phyloP scores from a whole-genome alignment of 768 basidiomycete species.

The Hygrocybe coccinea region DNA sequence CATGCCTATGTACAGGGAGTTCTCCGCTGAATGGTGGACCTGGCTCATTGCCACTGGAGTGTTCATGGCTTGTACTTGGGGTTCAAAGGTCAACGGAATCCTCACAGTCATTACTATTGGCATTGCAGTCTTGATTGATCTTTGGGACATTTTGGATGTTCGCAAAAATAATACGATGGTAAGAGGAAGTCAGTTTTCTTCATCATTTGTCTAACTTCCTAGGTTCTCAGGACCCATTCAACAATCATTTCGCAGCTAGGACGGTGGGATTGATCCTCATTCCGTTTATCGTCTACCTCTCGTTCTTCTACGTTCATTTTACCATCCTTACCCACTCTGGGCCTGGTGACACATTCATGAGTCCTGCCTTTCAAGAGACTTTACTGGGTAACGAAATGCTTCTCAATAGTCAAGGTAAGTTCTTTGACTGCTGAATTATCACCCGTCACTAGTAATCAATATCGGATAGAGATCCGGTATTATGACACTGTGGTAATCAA shows the following conservation, averaged over 20 bases:
- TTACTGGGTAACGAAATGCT: slow-evolving; percentile 87
- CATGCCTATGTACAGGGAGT: slow-evolving; percentile 53
- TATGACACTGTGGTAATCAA: slow-evolving; percentile 81
- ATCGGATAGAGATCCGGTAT: slow-evolving; percentile 77
- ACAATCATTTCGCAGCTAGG: slow-evolving; percentile 82
- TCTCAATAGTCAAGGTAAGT: slow-evolving; percentile 82
- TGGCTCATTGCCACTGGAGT: slow-evolving; percentile 89
- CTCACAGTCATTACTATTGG: slow-evolving; percentile 88
- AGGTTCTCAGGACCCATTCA: slow-evolving; percentile 70
- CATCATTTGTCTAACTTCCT: slow-evolving; percentile 2
- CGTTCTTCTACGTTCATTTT: slow-evolving; percentile 96
- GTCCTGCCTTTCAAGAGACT: slow-evolving; percentile 96
- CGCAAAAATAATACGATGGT: slow-evolving; percentile 80
- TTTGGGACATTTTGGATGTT: slow-evolving; percentile 91
- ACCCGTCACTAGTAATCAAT: not conserved
- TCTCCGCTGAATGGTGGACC: slow-evolving; percentile 86
- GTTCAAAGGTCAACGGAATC: slow-evolving; percentile 96
- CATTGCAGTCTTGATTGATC: slow-evolving; percentile 83
- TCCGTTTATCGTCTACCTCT: slow-evolving; percentile 87
- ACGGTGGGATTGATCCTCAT: slow-evolving; percentile 78
- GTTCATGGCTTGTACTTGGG: slow-evolving; percentile 94
- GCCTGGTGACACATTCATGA: slow-evolving; percentile 95
- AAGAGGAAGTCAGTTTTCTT: not conserved
- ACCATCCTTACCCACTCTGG: slow-evolving; percentile 82
- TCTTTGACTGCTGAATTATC: not conserved